Evolutionary conservation across 441 rosid genomes (phyloP), one percentile per base, ranked within the genome.

Genomic region (Rhodomyrtus psidioides): DNA sequence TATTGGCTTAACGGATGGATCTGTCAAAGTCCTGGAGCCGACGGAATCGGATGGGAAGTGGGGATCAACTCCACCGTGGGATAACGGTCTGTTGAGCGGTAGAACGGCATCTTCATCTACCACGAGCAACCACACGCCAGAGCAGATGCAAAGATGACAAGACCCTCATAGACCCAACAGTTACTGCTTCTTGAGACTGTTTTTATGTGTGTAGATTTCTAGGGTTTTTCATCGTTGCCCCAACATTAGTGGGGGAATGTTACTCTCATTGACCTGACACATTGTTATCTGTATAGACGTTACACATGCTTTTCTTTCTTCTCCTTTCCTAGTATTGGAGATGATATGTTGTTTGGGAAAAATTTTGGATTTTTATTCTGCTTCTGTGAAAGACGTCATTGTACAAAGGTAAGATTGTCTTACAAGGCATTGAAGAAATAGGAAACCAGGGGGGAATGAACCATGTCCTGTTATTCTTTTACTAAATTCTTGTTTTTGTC

Each of bases 1-100:
- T 0, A 75, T 96, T 0, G 98, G 99, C 82, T 89, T 97, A 90
- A 92, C 86, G 1, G 97, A 96, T 12, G 98, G 99, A 26, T 88
- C 97, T 4, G 94, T 97, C 15, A 94, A 92, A 89, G 97, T 95
- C 84, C 88, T 97, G 90, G 98, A 97, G 88, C 98, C 99, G 0
- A 46, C 89, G 0, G 99, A 93, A 88, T 91, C 93, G 0, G 98
- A 94, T 81, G 92, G 94, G 82, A 95, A 92, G 84, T 97, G 99
- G 99, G 99, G 98, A 86, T 84, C 89, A 21, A 76, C 85, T 82
- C 95, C 96, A 1, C 95, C 98, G 0, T 84, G 76, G 9, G 96
- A 94, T 88, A 93, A 93, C 17, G 95, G 95, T 55, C 84, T 89
- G n/a, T 87, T 93, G 83, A 93, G 86, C 39, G 92, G 94, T 27